A percentile compares a stretch with the other conserved stretches of the same genome.
Evolutionary conservation across 192 early-diverging fungal genomes (phyloP).

Genomic region (Backusella liffmaniae): DNA sequence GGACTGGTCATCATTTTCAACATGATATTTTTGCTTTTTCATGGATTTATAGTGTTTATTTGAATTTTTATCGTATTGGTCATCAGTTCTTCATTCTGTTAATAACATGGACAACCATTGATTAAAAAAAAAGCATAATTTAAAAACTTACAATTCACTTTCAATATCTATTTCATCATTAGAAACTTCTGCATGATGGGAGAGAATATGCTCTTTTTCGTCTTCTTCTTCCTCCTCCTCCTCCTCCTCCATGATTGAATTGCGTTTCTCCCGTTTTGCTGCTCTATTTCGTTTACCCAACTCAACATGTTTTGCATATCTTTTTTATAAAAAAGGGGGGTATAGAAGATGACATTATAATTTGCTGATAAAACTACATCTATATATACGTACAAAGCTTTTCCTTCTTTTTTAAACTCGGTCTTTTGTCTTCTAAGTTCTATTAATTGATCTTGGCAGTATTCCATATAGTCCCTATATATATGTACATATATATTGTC

Average conservation of each 20-base stretch:
- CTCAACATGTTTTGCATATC: conserved; percentile 9
- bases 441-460: conserved; percentile 35
- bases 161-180: conserved; percentile 21
- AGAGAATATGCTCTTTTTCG: background rate
- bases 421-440: conserved; percentile 32
- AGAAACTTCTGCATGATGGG: background rate
- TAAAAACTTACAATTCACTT: conserved; percentile 9
- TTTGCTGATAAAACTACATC: background rate
- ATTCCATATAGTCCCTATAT: conserved; percentile 36
- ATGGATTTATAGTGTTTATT: conserved; percentile 44
- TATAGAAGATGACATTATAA: background rate
- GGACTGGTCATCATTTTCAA: conserved; percentile 21
- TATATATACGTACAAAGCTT: conserved; percentile 25
- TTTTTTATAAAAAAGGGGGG: background rate
- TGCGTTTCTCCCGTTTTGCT: background rate
- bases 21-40: conserved; percentile 43
- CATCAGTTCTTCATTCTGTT: conserved; percentile 11
- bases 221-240: conserved; percentile 18
- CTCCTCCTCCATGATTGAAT: background rate
- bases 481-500: background rate
- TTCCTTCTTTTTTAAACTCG: conserved; percentile 34
- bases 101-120: background rate
- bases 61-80: conserved; percentile 13
- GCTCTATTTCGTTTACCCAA: conserved; percentile 9
- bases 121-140: background rate